These are phyloP conservation scores for Alliaria petiolata DNA, from an alignment of 345 rosid species.

Conservation along the genomic window DNA sequence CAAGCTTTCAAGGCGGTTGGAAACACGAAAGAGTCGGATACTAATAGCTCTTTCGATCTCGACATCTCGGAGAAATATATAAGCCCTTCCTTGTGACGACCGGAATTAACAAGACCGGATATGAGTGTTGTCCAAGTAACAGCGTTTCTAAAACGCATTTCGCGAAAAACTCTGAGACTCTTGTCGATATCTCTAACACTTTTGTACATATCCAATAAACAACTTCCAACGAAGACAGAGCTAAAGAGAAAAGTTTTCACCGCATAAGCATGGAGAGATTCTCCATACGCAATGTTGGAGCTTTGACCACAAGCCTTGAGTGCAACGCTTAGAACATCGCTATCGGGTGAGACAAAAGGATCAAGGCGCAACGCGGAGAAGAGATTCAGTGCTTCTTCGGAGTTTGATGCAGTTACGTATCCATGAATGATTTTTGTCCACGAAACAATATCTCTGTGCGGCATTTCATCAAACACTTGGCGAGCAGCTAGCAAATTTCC, in stretches of 20 bases:
- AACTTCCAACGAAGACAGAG: slow-evolving; percentile 73
- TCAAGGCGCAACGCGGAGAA: slow-evolving; percentile 57
- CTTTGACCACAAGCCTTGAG: slow-evolving; percentile 62
- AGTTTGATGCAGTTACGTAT: slow-evolving; percentile 43
- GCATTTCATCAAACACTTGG: slow-evolving; percentile 66
- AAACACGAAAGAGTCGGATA: slow-evolving; percentile 52
- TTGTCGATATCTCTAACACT: slow-evolving; percentile 45
- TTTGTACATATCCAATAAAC: slow-evolving; percentile 67
- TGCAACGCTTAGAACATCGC: slow-evolving; percentile 60
- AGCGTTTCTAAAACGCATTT: slow-evolving; percentile 59
- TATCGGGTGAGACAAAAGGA: slow-evolving; percentile 51
- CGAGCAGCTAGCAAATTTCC: slow-evolving; percentile 55
- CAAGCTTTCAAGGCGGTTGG: slow-evolving; percentile 74
- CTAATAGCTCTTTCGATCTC: slow-evolving; percentile 35
- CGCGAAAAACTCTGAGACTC: slow-evolving; percentile 54
- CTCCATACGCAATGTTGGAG: slow-evolving; percentile 47
- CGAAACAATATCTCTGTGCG: slow-evolving; percentile 54
- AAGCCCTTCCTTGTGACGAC: slow-evolving; percentile 49
- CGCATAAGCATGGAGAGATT: slow-evolving; percentile 59
- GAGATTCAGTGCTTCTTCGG: slow-evolving; percentile 53
- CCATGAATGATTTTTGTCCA: slow-evolving; percentile 79
- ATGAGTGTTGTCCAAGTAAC: slow-evolving; percentile 81
- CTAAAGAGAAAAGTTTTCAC: slow-evolving; percentile 45
- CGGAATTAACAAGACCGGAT: slow-evolving; percentile 63
- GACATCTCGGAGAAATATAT: slow-evolving; percentile 62